These are phyloP conservation scores for Eimeria sp. DNA, from an alignment of 169 alveolate genomes.

Conservation along the genomic window DNA sequence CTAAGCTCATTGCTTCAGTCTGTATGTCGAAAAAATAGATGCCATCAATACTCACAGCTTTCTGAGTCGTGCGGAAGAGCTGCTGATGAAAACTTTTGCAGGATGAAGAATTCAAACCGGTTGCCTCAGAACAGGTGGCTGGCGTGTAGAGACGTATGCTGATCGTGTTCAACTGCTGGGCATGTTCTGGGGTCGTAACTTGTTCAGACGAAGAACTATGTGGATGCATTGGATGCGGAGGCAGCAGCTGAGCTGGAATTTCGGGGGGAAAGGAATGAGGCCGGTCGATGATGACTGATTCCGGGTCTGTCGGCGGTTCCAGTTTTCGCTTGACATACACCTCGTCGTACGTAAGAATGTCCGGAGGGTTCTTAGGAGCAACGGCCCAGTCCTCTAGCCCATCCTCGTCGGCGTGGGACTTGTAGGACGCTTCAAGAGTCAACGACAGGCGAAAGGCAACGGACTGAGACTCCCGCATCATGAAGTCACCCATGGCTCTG, in stretches of 20 bases:
- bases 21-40: not conserved
- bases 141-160: slow-evolving; percentile 17
- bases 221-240: slow-evolving; percentile 32
- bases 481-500: slow-evolving; percentile 68
- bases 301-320: slow-evolving; percentile 59
- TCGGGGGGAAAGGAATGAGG: slow-evolving; percentile 33
- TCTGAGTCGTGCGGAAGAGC: not conserved
- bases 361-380: slow-evolving; percentile 18
- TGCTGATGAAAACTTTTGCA: slow-evolving; percentile 1
- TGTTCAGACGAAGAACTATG: not conserved
- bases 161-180: slow-evolving; percentile 6
- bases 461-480: slow-evolving; percentile 66
- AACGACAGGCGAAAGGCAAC: slow-evolving; percentile 46
- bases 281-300: slow-evolving; percentile 19
- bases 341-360: slow-evolving; percentile 24
- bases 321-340: slow-evolving; percentile 36
- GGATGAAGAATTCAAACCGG: not conserved
- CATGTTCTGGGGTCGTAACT: not conserved
- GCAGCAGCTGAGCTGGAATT: slow-evolving; percentile 32
- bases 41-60: not conserved
- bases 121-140: slow-evolving; percentile 34
- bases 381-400: slow-evolving; percentile 41
- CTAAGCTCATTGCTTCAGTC: slow-evolving; percentile 5
- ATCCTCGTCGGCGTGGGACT: slow-evolving; percentile 3
- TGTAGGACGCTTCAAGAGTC: slow-evolving; percentile 29